A percentile compares a stretch with the other conserved stretches of the same genome.
Evolutionary conservation across 768 basidiomycete species (phyloP).

Genomic region (Termitomyces sp.): DNA sequence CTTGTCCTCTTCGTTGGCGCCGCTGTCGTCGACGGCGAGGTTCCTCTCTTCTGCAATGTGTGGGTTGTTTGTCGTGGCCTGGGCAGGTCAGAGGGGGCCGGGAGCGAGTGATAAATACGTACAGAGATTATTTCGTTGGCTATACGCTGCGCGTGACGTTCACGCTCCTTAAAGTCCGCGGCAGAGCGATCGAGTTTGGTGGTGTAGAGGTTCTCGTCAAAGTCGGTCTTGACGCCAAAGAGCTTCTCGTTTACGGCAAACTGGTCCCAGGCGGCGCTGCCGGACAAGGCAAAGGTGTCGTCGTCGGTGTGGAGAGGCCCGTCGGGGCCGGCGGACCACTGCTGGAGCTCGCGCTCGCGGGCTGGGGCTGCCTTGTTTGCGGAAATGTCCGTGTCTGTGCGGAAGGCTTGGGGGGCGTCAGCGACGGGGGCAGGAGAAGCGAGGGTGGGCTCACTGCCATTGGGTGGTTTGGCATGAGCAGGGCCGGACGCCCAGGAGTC

Average conservation of each 20-base stretch:
- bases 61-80: slow-evolving; percentile 65
- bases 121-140: slow-evolving; percentile 91
- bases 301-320: slow-evolving; percentile 47
- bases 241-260: slow-evolving; percentile 89
- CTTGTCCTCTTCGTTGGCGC: slow-evolving; percentile 95
- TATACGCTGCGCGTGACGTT: slow-evolving; percentile 80
- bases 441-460: slow-evolving; percentile 45
- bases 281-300: slow-evolving; percentile 56
- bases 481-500: slow-evolving; percentile 70
- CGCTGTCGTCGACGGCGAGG: slow-evolving; percentile 58
- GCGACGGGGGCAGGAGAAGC: neutral
- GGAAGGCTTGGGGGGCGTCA: slow-evolving; percentile 54
- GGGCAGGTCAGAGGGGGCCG: no score
- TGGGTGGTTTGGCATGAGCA: slow-evolving; percentile 60
- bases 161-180: slow-evolving; percentile 83
- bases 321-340: slow-evolving; percentile 56
- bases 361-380: slow-evolving; percentile 36
- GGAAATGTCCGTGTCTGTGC: slow-evolving; percentile 78
- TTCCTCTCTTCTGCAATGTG: slow-evolving; percentile 91
- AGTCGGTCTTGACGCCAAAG: slow-evolving; percentile 88
- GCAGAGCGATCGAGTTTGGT: slow-evolving; percentile 84
- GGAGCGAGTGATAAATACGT: no score
- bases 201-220: slow-evolving; percentile 92
- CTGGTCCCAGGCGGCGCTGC: slow-evolving; percentile 72
- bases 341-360: slow-evolving; percentile 75